These are phyloP conservation scores for Russula sp. DNA, from an alignment of 768 basidiomycete species.

Conservation along the genomic window DNA sequence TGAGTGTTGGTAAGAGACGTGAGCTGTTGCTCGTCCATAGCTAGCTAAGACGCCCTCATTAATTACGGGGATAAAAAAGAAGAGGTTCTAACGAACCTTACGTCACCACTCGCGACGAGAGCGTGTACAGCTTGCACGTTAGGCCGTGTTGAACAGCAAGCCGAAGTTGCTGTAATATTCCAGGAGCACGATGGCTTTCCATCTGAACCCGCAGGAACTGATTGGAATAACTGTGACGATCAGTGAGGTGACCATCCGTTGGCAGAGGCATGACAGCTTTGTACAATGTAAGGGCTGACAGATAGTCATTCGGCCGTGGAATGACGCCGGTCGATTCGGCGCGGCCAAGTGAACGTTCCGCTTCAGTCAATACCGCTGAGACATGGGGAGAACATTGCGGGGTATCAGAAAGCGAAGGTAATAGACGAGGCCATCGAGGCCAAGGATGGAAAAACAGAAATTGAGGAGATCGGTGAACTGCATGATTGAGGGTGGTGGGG, in stretches of 20 bases:
- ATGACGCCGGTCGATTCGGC: neutral
- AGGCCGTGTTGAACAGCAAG: conserved; percentile 4
- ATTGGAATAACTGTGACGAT: neutral
- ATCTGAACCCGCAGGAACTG: neutral
- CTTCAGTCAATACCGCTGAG: neutral
- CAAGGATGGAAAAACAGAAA: conserved; percentile 5
- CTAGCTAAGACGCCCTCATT: neutral
- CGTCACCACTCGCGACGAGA: neutral
- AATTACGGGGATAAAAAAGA: neutral
- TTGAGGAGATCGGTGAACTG: neutral
- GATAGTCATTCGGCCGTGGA: neutral
- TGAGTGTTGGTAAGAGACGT: neutral
- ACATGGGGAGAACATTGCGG: neutral
- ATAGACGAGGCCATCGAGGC: neutral
- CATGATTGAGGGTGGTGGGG: neutral
- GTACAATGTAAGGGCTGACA: neutral
- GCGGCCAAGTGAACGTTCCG: neutral
- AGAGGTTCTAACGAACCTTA: neutral
- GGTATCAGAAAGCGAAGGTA: conserved; percentile 1
- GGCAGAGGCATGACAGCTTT: too few relatives aligned
- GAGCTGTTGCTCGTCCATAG: neutral
- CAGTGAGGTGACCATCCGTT: too few relatives aligned
- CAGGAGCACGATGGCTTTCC: conserved; percentile 11
- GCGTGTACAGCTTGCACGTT: neutral
- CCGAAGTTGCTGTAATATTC: conserved; percentile 1